Evolutionary conservation across 1,284 basidiomycete genomes (phyloP), one percentile per base, ranked within the genome.

Genomic region (Ceratobasidium sp.): DNA sequence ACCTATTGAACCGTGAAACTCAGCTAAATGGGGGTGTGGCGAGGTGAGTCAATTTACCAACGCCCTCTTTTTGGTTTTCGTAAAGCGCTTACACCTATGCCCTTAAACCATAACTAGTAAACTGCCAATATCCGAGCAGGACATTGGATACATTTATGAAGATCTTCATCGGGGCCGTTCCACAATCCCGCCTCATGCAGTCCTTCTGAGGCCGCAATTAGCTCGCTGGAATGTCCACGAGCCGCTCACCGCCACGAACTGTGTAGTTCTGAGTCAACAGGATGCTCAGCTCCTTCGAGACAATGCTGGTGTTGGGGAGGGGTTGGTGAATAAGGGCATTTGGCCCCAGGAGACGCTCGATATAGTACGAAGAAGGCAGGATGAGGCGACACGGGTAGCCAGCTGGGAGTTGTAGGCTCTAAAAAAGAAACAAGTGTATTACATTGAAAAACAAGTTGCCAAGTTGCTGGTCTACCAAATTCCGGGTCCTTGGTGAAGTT

Each of bases 151-250:
- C 54, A 82, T 98, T 67, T 95, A 94, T 78, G 96, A 98, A 78
- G 96, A 98, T 79, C 80, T 98, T 16, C 85, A 93, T 79, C 87
- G 91, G 30, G 93, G 94, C 0, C 88, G 94, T 52, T 92, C 91
- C 0, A 85, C 90, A 16, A 82, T 96, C 43, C 93, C 94, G 2
- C 92, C 93, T 0, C 86, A 91, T 74, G 82, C 86, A 7, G 86
- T 95, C 14, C 89, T 92, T n/a, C 82, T 86, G 8, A 85, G 88
- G 50, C 91, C 93, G 0, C 86, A 87, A 5, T 82, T 95, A 6
- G 85, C 92, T n/a, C 85, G 94, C 46, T 98, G 96, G 96, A 89
- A 95, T 77, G 85, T 87, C 16, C 79, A 79, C 1, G 80, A 82
- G 58, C 90, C 91, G 0, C 79, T 97, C 13, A 84, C 85, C 13